Base-by-base conservation (phyloP, 805 yeast species). In the Lipomyces japonicus region DNA sequence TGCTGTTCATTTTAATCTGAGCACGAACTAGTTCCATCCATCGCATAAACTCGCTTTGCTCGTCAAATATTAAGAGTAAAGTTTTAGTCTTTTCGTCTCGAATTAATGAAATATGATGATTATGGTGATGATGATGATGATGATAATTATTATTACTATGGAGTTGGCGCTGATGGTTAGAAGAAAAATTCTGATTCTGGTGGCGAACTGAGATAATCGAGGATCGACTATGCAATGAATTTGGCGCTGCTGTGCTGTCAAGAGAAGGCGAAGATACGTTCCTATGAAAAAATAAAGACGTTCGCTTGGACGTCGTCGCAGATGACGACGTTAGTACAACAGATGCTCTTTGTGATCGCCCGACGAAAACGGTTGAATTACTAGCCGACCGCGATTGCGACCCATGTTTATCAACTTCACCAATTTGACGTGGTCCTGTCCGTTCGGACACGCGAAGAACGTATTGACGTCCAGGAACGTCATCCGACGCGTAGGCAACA, bases 401-500 rank as follows among this genome's bases (percentile, higher is more conserved):
- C 21, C 37, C 7, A 6, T 34, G 21, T 12, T 34, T 19, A 12
- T n/a, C 37, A 6, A 6, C 21, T 9, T 7, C 37, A 34, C 31
- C 28, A 24, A 28, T 6, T 19, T 25, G 48, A 16, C 25, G 48
- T 7, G 12, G 48, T 18, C 24, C 46, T 16, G 23, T 23, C 14
- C 47, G 50, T 37, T 54, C 56, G 22, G 48, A 46, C 18, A 54
- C 48, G 3, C 48, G 34, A 24, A 54, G 40, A 5, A 54, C 58
- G 19, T 42, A 54, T 35, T 47, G 56, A n/a, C 41, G 44, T n/a
- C 54, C 58, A 2, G 41, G 36, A 38, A 54, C 40, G 36, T 54
- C 58, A 39, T 54, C 58, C 6, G 57, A 52, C 14, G 58, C 58
- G 24, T 52, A 44, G 14, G 58, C 58, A 30, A 50, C 58, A 3